phyloP scores from a whole-genome alignment of 371 early-diverging fungal genomes.

The Haplosporangium sp. region DNA sequence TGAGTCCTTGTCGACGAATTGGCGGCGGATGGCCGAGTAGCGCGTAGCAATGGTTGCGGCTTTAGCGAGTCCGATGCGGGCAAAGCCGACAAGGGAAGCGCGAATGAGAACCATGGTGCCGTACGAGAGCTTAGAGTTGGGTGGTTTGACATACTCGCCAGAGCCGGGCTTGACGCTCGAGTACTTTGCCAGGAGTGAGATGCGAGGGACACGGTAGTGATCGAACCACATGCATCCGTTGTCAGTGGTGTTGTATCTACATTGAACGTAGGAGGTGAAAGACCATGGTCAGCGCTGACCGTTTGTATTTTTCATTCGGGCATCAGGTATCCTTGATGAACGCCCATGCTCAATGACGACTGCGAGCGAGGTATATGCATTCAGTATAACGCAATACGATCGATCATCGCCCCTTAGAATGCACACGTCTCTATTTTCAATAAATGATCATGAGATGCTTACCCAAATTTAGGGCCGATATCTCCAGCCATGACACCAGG shows the following conservation, averaged over 20 bases:
- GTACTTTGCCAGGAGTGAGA: slow-evolving; percentile 79
- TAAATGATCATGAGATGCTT: slow-evolving; percentile 76
- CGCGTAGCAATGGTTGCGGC: slow-evolving; percentile 62
- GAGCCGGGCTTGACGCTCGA: slow-evolving; percentile 70
- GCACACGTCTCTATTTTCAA: slow-evolving; percentile 56
- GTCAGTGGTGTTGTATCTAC: slow-evolving; percentile 78
- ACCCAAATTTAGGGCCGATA: slow-evolving; percentile 89
- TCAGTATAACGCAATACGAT: too few species aligned
- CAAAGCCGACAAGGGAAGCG: slow-evolving; percentile 67
- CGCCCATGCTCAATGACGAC: too few species aligned
- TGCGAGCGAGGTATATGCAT: too few species aligned
- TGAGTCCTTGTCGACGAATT: slow-evolving; percentile 61
- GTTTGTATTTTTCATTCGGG: slow-evolving; percentile 63
- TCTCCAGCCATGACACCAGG: slow-evolving; percentile 89
- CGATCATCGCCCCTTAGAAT: too few species aligned
- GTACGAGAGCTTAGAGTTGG: slow-evolving; percentile 77
- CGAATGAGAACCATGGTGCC: slow-evolving; percentile 84
- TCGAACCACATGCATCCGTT: slow-evolving; percentile 72
- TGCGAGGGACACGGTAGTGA: slow-evolving; percentile 75
- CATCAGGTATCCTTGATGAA: too few species aligned
- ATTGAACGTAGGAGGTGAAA: neutral
- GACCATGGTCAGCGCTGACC: neutral
- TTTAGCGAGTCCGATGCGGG: slow-evolving; percentile 68
- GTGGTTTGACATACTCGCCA: slow-evolving; percentile 75
- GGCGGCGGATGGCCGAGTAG: slow-evolving; percentile 63